Percentiles rank a stretch among this genome's conserved stretches.
Conservation (phyloP, 2,329 filamentous ascomycete genomes). For the Cladosporium halotolerans region DNA sequence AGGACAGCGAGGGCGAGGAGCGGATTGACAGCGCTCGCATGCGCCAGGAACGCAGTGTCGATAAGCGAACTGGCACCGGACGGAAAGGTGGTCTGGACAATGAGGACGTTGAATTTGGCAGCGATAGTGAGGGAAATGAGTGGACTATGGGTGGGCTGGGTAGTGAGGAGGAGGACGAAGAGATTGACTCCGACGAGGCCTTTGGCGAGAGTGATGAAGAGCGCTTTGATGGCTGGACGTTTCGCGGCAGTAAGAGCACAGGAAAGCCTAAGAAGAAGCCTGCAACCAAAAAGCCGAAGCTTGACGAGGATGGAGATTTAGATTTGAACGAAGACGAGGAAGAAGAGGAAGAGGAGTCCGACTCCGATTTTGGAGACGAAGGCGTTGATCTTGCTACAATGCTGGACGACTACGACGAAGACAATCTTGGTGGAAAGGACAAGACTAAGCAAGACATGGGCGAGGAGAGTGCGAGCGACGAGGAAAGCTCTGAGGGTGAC, state of each 20-base stretch:
- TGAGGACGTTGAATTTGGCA: conserved; percentile 62
- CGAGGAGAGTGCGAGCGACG: conserved; percentile 22
- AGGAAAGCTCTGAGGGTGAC: conserved; percentile 14
- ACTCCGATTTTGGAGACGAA: conserved; percentile 58
- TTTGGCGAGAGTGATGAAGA: conserved; percentile 87
- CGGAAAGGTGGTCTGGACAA: conserved; percentile 24
- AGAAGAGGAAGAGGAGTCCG: conserved; percentile 40
- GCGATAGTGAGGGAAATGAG: conserved; percentile 78
- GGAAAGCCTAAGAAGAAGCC: conserved; percentile 48
- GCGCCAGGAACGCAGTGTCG: conserved; percentile 32
- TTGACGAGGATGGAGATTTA: conserved; percentile 32
- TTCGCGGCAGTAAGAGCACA: conserved; percentile 51
- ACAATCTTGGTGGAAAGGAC: conserved; percentile 32
- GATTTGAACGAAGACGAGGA: conserved; percentile 45
- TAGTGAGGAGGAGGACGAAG: conserved; percentile 60
- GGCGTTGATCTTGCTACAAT: conserved; percentile 58
- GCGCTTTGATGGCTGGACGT: conserved; percentile 69
- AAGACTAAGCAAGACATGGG: conserved; percentile 28
- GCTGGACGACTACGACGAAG: conserved; percentile 50
- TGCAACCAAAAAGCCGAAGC: conserved; percentile 32
- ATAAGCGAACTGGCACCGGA: conserved; percentile 28
- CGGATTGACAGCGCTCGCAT: not conserved
- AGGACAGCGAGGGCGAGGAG: conserved; percentile 48
- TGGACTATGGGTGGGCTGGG: conserved; percentile 69
- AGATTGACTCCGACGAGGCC: conserved; percentile 71